Base-by-base conservation (phyloP, 768 basidiomycete genomes). In the Mycena venus region DNA sequence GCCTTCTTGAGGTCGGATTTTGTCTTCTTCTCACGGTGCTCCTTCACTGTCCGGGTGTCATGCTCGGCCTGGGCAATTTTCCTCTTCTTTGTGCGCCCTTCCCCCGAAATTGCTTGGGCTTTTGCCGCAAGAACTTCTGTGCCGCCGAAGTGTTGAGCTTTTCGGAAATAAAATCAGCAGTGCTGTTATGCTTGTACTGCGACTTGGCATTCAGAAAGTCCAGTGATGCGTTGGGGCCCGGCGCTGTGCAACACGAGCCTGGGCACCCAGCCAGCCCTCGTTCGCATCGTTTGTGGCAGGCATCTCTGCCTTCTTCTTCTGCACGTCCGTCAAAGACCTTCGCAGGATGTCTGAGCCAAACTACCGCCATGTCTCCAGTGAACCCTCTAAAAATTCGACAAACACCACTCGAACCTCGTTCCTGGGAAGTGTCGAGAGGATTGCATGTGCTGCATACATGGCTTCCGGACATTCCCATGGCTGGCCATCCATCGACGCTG, bases 261-360 rank as follows among this genome's bases (percentile, higher is more conserved):
- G 25, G 0, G 71, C 2, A 87, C 67, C 88, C 84, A 74, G 44
- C 15, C 51, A 56, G 0, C 68, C 65, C 44, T 73, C 72, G 55
- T 72, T 71, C 2, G 62, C 42, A 15, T 68, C 69, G 40, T 74
- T 75, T 4, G 73, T 75, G 1, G 69, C 2, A 2, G 60, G 34
- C 64, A 73, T 69, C 42, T 10, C 53, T 7, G 59, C 72, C 2
- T 32, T 19, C 3, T 8, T 10, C 58, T 62, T 65, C 49, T 72
- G 44, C 2, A 4, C 56, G 2, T 47, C 62, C 4, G 68, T 58
- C 40, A 70, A 23, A 1, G n/a, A n/a, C n/a, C n/a, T 7, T 29
- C 44, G 5, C 51, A 74, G 71, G 29, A 68, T 66, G 14, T 68
- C 51, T 1, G 70, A 21, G 4, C 25, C 38, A 49, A 79, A 79